A percentile compares a stretch with the other conserved stretches of the same genome.
Evolutionary conservation across 306 rosid genomes (phyloP).

Genomic region (Inga oerstediana): DNA sequence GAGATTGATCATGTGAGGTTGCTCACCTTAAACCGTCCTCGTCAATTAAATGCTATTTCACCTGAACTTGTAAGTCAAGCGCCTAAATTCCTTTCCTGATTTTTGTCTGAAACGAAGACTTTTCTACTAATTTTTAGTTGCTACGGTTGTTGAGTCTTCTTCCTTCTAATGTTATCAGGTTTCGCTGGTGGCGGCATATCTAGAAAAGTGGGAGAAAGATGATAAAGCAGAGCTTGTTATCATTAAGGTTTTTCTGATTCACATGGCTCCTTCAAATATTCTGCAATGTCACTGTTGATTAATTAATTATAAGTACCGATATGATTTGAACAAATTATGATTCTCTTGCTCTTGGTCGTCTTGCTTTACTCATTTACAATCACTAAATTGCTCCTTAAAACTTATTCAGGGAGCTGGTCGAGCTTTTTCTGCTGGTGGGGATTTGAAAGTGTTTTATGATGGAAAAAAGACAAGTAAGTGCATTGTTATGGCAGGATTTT

Average conservation of each 20-base stretch:
- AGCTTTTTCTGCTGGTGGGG: conserved; percentile 96
- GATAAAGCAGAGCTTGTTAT: conserved; percentile 72
- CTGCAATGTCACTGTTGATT: neutral
- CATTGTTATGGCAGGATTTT: neutral
- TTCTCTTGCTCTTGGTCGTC: neutral
- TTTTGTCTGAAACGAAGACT: neutral
- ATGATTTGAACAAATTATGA: neutral
- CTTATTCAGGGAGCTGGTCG: conserved; percentile 81
- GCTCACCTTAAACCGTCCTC: conserved; percentile 80
- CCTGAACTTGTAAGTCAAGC: conserved; percentile 54
- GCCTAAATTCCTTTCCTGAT: neutral
- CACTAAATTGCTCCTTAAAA: conserved; percentile 9
- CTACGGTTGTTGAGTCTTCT: neutral
- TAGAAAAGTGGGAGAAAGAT: conserved; percentile 93
- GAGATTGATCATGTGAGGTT: conserved; percentile 74
- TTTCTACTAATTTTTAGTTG: neutral
- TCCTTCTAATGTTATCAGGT: conserved; percentile 54
- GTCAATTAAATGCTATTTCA: conserved; percentile 86
- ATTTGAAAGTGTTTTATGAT: conserved; percentile 83
- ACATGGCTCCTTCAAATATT: conserved; percentile 13
- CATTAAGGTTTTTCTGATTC: conserved; percentile 64
- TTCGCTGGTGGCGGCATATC: conserved; percentile 66
- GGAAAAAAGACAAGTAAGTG: conserved; percentile 68
- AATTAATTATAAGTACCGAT: neutral
- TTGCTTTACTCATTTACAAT: neutral